A percentile compares a stretch with the other conserved stretches of the same genome.
Evolutionary conservation across 2,329 filamentous ascomycete genomes (phyloP).

Genomic region (Cordyceps javanica): DNA sequence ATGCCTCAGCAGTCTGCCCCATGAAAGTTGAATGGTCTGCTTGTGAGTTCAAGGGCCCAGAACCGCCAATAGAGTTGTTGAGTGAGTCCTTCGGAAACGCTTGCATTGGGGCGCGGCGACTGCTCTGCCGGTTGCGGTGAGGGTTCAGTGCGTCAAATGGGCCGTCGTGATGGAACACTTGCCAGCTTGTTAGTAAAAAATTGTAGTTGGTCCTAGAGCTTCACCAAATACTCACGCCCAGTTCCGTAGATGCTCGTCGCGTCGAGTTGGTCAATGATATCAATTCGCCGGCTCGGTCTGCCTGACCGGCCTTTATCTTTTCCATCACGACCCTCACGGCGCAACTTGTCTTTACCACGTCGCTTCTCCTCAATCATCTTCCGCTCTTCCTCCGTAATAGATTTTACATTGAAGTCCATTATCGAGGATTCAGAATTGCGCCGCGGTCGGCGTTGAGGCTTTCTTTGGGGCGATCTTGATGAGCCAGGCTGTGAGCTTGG

Average conservation of each 20-base stretch:
- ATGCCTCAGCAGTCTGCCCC: slow-evolving; percentile 77
- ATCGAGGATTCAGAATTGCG: slow-evolving; percentile 78
- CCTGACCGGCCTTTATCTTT: slow-evolving; percentile 45
- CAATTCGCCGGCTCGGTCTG: slow-evolving; percentile 51
- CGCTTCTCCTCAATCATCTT: slow-evolving; percentile 26
- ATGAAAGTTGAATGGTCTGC: slow-evolving; percentile 86
- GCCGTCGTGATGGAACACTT: slow-evolving; percentile 95
- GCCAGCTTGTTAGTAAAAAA: slow-evolving; percentile 10
- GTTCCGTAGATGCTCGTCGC: slow-evolving; percentile 93
- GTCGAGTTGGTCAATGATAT: slow-evolving; percentile 94
- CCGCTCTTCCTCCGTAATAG: slow-evolving; percentile 49
- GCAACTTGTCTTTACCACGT: slow-evolving; percentile 13
- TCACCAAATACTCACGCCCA: slow-evolving; percentile 59
- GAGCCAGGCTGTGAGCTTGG: slow-evolving; percentile 12
- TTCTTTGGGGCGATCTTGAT: slow-evolving; percentile 34
- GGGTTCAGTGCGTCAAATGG: slow-evolving; percentile 96
- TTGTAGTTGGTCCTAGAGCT: background rate
- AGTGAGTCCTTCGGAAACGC: slow-evolving; percentile 88
- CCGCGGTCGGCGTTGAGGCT: slow-evolving; percentile 47
- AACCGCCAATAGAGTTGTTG: slow-evolving; percentile 86
- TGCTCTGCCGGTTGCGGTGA: slow-evolving; percentile 80
- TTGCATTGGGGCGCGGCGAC: slow-evolving; percentile 84
- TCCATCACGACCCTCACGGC: slow-evolving; percentile 38
- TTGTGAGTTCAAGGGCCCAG: slow-evolving; percentile 74
- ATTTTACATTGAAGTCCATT: slow-evolving; percentile 50